phyloP scores from a whole-genome alignment of 805 yeast species.

The Scheffersomyces spartinae region DNA sequence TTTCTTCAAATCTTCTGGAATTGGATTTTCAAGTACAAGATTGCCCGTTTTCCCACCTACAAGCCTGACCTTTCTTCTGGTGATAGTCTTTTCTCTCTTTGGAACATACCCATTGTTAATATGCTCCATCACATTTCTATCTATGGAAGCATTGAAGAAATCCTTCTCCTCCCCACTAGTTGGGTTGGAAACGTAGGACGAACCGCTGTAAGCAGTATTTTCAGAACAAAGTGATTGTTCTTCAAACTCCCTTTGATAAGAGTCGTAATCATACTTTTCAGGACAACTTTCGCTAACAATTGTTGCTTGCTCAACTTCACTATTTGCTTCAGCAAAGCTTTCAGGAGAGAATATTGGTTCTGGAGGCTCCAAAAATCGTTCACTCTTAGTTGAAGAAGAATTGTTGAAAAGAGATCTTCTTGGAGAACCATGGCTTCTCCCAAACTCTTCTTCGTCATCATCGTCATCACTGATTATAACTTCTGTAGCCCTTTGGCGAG shows the following conservation, averaged over 20 bases:
- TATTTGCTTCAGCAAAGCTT: slow-evolving; percentile 50
- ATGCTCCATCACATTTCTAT: slow-evolving; percentile 35
- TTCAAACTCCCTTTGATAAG: slow-evolving; percentile 24
- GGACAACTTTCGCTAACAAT: slow-evolving; percentile 18
- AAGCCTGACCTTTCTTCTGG: slow-evolving; percentile 63
- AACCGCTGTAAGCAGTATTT: slow-evolving; percentile 21
- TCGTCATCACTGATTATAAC: slow-evolving; percentile 33
- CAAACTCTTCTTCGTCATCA: slow-evolving; percentile 7
- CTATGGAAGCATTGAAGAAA: slow-evolving; percentile 35
- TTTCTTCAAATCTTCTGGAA: slow-evolving; percentile 78
- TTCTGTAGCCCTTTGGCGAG: slow-evolving; percentile 40
- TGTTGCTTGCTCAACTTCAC: slow-evolving; percentile 7
- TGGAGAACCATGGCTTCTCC: slow-evolving; percentile 24
- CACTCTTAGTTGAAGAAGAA: slow-evolving; percentile 23
- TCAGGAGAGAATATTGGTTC: slow-evolving; percentile 54
- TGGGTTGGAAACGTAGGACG: slow-evolving; percentile 12
- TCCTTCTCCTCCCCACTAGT: slow-evolving; percentile 14
- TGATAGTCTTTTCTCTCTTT: slow-evolving; percentile 54
- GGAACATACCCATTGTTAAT: slow-evolving; percentile 33
- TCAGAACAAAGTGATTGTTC: slow-evolving; percentile 21
- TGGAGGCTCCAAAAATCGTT: slow-evolving; percentile 47
- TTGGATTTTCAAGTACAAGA: slow-evolving; percentile 84
- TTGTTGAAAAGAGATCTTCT: slow-evolving; percentile 16
- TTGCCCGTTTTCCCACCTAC: slow-evolving; percentile 57
- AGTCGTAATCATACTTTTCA: slow-evolving; percentile 20